Base-by-base conservation (phyloP, 83 land plant species). In the Thuja plicata region DNA sequence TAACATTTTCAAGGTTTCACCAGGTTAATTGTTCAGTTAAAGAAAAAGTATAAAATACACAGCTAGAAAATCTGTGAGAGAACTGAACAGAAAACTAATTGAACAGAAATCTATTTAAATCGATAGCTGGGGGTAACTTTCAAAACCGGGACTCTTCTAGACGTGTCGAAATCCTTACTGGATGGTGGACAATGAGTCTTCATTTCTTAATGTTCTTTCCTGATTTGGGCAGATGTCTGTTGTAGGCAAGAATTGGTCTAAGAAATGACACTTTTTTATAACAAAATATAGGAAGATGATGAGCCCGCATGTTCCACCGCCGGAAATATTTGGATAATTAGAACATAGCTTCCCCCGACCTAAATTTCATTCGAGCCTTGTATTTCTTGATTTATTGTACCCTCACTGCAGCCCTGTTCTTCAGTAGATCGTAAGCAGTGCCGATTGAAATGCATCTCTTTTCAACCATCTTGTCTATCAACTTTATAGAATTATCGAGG, bases 341-440 rank as follows among this genome's bases (percentile, higher is more conserved):
- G 93, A 91, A 85, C 90, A 87, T 89, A 85, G 73, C 79, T 88
- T 13, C 89, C 87, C 35, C 38, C 86, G 34, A 84, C 71, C 37
- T 80, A 77, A 84, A 95, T 73, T 17, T 27, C 82, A 2, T 90
- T 76, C 17, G 10, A 21, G 6, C 13, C 13, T 13, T 40, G 21
- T 5, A 84, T 43, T 41, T 46, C 86, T 84, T 43, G 52, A 43
- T 84, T 84, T 5, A 35, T 9, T 41, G n/a, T 38, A 15, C 52
- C 86, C 54, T 48, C 10, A 16, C 6, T 21, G 27, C 16, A 43
- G 13, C 24, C 16, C 46, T 48, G 30, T 84, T 24, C 86, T 30
- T 84, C 38, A 84, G 27, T 43, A 41, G 32, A 27, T 84, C 43
- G 46, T 48, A 84, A 27, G 46, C 38, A 2, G 10, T n/a, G 27